Percentiles rank a stretch among this genome's conserved stretches.
These are phyloP conservation scores for Aspergillus phoenicis DNA, from an alignment of 2,329 filamentous ascomycete species.

Conservation along the genomic window DNA sequence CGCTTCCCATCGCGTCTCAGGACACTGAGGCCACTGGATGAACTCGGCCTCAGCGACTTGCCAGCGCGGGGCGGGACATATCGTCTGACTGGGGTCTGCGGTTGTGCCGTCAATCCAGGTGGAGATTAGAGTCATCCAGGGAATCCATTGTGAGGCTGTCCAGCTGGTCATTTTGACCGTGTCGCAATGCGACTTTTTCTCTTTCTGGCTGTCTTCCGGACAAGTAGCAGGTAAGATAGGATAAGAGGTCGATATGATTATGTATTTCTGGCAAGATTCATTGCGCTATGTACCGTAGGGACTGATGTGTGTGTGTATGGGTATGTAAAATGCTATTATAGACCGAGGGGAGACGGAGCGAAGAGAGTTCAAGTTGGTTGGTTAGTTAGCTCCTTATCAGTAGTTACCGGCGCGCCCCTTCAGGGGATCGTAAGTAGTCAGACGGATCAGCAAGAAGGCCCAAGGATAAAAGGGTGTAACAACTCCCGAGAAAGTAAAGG, in stretches of 20 bases:
- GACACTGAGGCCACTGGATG: constrained; percentile 31
- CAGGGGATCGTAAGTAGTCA: too few relatives aligned
- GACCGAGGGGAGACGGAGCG: not conserved
- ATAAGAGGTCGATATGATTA: not conserved
- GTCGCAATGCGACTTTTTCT: not conserved
- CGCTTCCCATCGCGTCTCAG: constrained; percentile 27
- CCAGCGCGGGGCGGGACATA: constrained; percentile 25
- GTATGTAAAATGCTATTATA: not conserved
- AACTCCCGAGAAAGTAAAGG: not conserved
- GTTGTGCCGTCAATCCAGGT: constrained; percentile 15
- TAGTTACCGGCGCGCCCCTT: not conserved
- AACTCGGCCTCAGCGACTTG: constrained; percentile 23
- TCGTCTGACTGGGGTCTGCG: constrained; percentile 16
- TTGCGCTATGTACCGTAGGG: not conserved
- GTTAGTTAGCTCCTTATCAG: not conserved
- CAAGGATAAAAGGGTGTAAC: not conserved
- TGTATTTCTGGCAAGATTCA: not conserved
- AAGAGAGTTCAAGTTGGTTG: not conserved
- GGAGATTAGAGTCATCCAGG: constrained; percentile 15
- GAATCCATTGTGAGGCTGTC: constrained; percentile 15
- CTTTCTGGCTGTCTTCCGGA: too few relatives aligned
- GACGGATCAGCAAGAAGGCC: not conserved
- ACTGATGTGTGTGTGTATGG: not conserved
- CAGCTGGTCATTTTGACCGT: constrained; percentile 12
- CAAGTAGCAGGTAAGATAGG: not conserved